phyloP scores from a whole-genome alignment of 352 stramenopile genomes.

The Phytophthora constricta region DNA sequence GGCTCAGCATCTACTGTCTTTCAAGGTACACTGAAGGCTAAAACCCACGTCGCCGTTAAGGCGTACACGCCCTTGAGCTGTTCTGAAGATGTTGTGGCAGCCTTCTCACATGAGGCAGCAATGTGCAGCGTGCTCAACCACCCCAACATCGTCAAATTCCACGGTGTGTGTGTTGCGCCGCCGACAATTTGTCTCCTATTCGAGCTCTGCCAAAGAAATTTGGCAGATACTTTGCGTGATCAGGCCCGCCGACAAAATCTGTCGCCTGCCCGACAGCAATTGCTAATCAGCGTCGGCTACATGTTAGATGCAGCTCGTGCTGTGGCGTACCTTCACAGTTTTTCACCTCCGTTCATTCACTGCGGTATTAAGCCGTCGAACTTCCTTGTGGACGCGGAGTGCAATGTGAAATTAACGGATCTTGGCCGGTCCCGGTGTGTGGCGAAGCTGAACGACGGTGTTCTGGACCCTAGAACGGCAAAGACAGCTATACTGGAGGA shows the following conservation, averaged over 20 bases:
- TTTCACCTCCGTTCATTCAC: slow-evolving; percentile 52
- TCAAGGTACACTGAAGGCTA: slow-evolving; percentile 43
- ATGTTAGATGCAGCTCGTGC: slow-evolving; percentile 57
- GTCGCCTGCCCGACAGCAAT: slow-evolving; percentile 32
- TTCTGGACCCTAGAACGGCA: not conserved
- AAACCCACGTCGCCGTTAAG: slow-evolving; percentile 53
- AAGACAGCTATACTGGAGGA: slow-evolving; percentile 23
- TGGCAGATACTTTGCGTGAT: slow-evolving; percentile 30
- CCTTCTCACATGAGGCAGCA: slow-evolving; percentile 53
- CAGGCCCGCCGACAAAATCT: slow-evolving; percentile 25
- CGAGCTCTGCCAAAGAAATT: slow-evolving; percentile 42
- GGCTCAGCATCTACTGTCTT: slow-evolving; percentile 40
- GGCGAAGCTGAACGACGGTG: slow-evolving; percentile 10
- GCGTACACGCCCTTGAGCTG: slow-evolving; percentile 45
- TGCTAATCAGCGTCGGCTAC: slow-evolving; percentile 45
- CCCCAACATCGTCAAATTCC: slow-evolving; percentile 51
- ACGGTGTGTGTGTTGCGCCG: slow-evolving; percentile 49
- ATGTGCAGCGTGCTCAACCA: slow-evolving; percentile 44
- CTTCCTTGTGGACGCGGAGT: slow-evolving; percentile 47
- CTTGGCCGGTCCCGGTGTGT: slow-evolving; percentile 45
- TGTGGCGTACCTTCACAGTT: slow-evolving; percentile 59
- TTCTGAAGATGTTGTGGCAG: slow-evolving; percentile 38
- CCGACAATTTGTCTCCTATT: slow-evolving; percentile 54
- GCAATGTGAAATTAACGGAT: slow-evolving; percentile 46
- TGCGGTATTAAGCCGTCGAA: slow-evolving; percentile 56